Percentiles rank a stretch among this genome's conserved stretches.
Evolutionary conservation across 2,329 filamentous ascomycete genomes (phyloP).

Genomic region (Achaetomium macrosporum): DNA sequence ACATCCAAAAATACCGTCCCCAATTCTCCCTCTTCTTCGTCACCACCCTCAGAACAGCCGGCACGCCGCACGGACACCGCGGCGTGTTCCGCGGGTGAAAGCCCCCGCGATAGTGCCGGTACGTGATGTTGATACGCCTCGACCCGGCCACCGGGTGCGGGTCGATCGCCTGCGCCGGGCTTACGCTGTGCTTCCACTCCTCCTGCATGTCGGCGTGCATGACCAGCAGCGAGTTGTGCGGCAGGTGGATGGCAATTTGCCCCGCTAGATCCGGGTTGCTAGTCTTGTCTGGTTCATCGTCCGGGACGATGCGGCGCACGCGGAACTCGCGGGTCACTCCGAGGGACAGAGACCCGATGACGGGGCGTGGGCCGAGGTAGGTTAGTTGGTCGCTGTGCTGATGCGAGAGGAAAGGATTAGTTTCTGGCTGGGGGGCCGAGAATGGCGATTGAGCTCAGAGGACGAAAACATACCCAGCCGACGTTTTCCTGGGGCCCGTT

Average conservation of each 20-base stretch:
- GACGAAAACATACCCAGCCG: constrained; percentile 52
- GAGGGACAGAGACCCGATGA: constrained; percentile 85
- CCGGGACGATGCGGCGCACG: constrained; percentile 71
- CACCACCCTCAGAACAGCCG: constrained; percentile 67
- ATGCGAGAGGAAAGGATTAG: not conserved
- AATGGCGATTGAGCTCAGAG: not conserved
- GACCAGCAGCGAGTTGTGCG: constrained; percentile 86
- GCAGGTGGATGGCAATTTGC: constrained; percentile 87
- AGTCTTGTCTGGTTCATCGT: constrained; percentile 30
- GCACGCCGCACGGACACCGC: constrained; percentile 66
- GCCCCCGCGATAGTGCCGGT: constrained; percentile 73
- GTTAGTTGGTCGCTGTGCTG: constrained; percentile 83
- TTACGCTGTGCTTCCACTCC: constrained; percentile 87
- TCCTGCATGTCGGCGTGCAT: constrained; percentile 99
- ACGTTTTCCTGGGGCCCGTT: constrained; percentile 73
- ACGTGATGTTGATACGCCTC: constrained; percentile 87
- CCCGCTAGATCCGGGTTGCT: constrained; percentile 60
- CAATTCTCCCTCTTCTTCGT: constrained; percentile 70
- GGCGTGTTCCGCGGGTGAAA: constrained; percentile 76
- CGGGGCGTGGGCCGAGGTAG: constrained; percentile 79
- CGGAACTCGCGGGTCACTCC: constrained; percentile 93
- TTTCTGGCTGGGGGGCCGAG: too few species aligned
- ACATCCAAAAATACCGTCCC: constrained; percentile 88
- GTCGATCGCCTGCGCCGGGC: constrained; percentile 68
- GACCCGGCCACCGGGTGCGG: constrained; percentile 78